Evolutionary conservation across 2,329 filamentous ascomycete species (phyloP).

Genomic region (Leptographium lundbergii): DNA sequence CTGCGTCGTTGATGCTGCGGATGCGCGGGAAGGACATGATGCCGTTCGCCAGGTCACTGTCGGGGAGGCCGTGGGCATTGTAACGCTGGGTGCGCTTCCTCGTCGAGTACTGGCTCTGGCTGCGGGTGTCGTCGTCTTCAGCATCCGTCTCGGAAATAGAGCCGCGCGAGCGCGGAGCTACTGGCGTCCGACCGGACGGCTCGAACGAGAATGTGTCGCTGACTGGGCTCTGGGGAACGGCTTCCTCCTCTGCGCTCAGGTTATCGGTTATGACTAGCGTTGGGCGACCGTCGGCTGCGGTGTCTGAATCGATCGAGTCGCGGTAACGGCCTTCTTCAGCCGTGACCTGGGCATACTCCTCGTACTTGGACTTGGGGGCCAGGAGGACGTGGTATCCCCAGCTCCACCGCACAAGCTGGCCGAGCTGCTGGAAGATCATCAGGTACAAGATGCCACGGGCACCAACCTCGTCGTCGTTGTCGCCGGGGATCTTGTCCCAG

Average conservation of each 20-base stretch:
- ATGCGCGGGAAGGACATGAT: conserved; percentile 53
- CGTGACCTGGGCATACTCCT: conserved; percentile 45
- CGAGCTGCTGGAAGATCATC: conserved; percentile 93
- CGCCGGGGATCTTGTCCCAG: conserved; percentile 81
- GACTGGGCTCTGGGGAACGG: conserved; percentile 19
- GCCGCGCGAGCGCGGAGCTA: conserved; percentile 34
- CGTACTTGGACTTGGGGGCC: conserved; percentile 67
- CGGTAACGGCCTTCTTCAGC: conserved; percentile 47
- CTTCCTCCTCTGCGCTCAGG: conserved; percentile 13
- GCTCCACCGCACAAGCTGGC: conserved; percentile 90
- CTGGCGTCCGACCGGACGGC: conserved; percentile 43
- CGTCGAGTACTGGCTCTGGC: conserved; percentile 8
- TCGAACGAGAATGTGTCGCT: conserved; percentile 37
- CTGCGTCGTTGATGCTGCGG: conserved; percentile 27
- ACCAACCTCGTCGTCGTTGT: conserved; percentile 90
- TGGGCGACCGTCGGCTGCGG: not conserved
- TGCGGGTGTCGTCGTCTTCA: conserved; percentile 16
- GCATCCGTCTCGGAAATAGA: conserved; percentile 34
- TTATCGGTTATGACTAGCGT: not conserved
- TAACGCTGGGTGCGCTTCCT: conserved; percentile 17
- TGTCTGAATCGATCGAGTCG: conserved; percentile 22
- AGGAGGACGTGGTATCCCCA: conserved; percentile 95
- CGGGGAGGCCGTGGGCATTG: conserved; percentile 13
- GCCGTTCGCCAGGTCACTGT: conserved; percentile 32
- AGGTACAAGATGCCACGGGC: conserved; percentile 91